Evolutionary conservation across 345 rosid species (phyloP).

Genomic region (Salix suchowensis): DNA sequence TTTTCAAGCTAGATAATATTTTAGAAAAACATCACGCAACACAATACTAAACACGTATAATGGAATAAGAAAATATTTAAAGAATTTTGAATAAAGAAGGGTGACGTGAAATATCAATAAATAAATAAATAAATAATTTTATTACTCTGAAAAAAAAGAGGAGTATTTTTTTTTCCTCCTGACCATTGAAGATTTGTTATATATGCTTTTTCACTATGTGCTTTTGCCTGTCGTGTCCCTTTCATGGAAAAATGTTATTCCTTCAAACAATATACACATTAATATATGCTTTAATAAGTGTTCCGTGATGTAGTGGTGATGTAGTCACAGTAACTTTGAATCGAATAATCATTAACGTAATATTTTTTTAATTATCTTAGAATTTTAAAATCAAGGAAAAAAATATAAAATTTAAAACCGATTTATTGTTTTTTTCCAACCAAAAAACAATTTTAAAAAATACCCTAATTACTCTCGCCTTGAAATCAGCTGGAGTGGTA

Average conservation of each 20-base stretch:
- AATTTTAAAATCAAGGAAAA: not conserved
- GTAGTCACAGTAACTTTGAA: not conserved
- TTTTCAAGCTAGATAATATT: no score
- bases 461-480: not conserved
- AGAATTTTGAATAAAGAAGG: no score
- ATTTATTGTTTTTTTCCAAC: not conserved
- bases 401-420: not conserved
- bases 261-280: not conserved
- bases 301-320: not conserved
- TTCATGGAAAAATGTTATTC: not conserved
- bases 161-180: no score
- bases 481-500: not conserved
- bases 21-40: no score
- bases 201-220: not conserved
- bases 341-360: not conserved
- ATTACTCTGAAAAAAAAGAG: no score
- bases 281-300: not conserved
- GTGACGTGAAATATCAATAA: no score
- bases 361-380: not conserved
- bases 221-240: not conserved
- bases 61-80: no score
- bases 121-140: no score
- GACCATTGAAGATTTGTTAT: not conserved
- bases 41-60: no score
- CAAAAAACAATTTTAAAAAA: no score